Evolutionary conservation across 2,329 filamentous ascomycete species (phyloP).

Genomic region (Cercospora nicotianae): DNA sequence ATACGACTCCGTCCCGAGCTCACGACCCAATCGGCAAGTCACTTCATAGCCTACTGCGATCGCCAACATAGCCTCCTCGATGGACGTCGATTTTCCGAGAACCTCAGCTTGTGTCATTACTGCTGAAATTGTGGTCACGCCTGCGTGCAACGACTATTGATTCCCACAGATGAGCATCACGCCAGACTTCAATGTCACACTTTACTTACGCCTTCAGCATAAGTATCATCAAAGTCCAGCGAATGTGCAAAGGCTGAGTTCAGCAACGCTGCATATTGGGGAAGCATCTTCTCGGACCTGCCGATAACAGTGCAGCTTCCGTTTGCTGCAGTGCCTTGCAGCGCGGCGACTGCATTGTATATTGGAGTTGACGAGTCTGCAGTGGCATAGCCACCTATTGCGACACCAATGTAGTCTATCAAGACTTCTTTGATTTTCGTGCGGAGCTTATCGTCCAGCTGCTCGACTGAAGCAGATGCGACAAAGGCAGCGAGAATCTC

Average conservation of each 20-base stretch:
- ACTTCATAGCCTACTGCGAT: conserved; percentile 41
- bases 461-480: conserved; percentile 23
- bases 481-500: conserved; percentile 32
- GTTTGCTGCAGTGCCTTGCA: conserved; percentile 28
- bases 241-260: conserved; percentile 48
- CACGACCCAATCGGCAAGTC: conserved; percentile 39
- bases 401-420: conserved; percentile 36
- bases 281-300: conserved; percentile 38
- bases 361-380: conserved; percentile 34
- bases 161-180: neutral
- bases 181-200: neutral
- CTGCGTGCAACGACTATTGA: conserved; percentile 42
- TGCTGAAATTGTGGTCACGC: conserved; percentile 44
- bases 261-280: conserved; percentile 45
- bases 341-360: conserved; percentile 29
- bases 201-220: conserved; percentile 38
- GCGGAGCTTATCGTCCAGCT: conserved; percentile 27
- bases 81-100: conserved; percentile 21
- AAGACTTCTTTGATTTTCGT: conserved; percentile 37
- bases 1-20: conserved; percentile 40
- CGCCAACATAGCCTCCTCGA: conserved; percentile 36
- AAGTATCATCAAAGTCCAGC: conserved; percentile 50
- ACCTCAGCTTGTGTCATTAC: conserved; percentile 40
- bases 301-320: conserved; percentile 41
- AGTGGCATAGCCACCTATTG: conserved; percentile 30